Evolutionary conservation across 345 rosid species (phyloP).

Genomic region (Tarenaya hassleriana): DNA sequence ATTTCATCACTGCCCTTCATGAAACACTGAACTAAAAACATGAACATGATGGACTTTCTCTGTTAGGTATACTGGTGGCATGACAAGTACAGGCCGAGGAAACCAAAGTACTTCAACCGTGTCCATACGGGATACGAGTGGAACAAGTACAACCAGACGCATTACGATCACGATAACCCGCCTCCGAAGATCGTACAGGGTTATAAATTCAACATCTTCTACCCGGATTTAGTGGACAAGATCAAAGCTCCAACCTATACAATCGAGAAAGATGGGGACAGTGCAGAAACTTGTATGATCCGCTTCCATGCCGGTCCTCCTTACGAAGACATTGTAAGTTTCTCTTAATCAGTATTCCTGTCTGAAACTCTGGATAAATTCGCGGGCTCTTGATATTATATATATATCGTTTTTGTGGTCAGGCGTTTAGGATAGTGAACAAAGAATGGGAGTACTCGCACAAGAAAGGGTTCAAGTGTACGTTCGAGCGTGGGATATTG

Average conservation of each 20-base stretch:
- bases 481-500: slow-evolving; percentile 87
- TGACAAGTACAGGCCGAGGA: slow-evolving; percentile 91
- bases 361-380: background rate
- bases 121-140: slow-evolving; percentile 99
- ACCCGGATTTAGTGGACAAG: slow-evolving; percentile 89
- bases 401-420: slow-evolving; percentile 9
- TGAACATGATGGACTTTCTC: too few relatives aligned
- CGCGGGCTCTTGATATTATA: background rate
- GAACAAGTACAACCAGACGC: slow-evolving; percentile 93
- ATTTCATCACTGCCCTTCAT: background rate
- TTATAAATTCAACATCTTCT: slow-evolving; percentile 89
- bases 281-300: slow-evolving; percentile 74
- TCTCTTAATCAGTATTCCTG: background rate
- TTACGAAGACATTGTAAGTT: slow-evolving; percentile 82
- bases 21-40: background rate
- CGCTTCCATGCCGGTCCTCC: slow-evolving; percentile 96
- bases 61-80: slow-evolving; percentile 98
- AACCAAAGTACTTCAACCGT: slow-evolving; percentile 89
- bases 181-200: slow-evolving; percentile 96
- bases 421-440: slow-evolving; percentile 89
- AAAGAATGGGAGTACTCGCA: slow-evolving; percentile 98
- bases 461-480: slow-evolving; percentile 92
- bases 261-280: slow-evolving; percentile 77
- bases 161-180: slow-evolving; percentile 92
- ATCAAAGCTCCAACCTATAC: slow-evolving; percentile 71